Percentiles rank a stretch among this genome's conserved stretches.
These are phyloP conservation scores for Diatrype stigma DNA, from an alignment of 2,329 filamentous ascomycete genomes.

Conservation along the genomic window DNA sequence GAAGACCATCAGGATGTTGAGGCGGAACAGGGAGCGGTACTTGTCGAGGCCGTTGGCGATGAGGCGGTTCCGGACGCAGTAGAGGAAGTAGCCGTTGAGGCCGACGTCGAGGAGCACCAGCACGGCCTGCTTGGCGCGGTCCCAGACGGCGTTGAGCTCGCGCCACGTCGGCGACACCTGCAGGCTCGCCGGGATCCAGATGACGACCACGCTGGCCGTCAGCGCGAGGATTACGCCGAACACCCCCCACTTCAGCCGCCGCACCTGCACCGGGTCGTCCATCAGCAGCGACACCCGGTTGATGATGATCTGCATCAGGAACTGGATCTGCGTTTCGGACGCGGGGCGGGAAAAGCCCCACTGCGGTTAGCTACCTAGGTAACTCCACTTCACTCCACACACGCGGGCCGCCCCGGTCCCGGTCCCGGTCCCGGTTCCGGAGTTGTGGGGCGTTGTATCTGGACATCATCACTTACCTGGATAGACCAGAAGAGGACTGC, in stretches of 20 bases:
- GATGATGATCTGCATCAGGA: constrained; percentile 47
- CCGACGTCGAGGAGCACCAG: constrained; percentile 40
- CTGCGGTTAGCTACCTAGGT: too few relatives aligned
- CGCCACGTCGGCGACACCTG: constrained; percentile 34
- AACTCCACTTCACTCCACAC: too few relatives aligned
- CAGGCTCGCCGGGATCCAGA: constrained; percentile 48
- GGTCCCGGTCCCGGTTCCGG: neutral
- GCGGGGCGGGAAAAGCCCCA: too few relatives aligned
- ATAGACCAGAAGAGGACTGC: neutral
- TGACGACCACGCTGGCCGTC: constrained; percentile 45
- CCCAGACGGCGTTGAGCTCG: constrained; percentile 43
- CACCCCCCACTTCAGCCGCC: constrained; percentile 36
- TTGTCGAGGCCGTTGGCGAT: constrained; percentile 42
- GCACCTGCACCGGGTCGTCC: constrained; percentile 30
- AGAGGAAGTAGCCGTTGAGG: constrained; percentile 46
- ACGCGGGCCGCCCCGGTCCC: too few relatives aligned
- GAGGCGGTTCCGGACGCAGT: constrained; percentile 37
- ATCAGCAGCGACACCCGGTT: constrained; percentile 44
- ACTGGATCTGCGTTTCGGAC: constrained; percentile 31
- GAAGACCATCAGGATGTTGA: constrained; percentile 41
- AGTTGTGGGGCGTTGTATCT: neutral
- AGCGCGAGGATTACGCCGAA: constrained; percentile 37
- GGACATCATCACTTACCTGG: neutral
- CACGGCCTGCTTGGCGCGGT: constrained; percentile 44
- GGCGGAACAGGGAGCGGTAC: constrained; percentile 40